phyloP scores from a whole-genome alignment of 345 rosid genomes.

The Hypericum perforatum region DNA sequence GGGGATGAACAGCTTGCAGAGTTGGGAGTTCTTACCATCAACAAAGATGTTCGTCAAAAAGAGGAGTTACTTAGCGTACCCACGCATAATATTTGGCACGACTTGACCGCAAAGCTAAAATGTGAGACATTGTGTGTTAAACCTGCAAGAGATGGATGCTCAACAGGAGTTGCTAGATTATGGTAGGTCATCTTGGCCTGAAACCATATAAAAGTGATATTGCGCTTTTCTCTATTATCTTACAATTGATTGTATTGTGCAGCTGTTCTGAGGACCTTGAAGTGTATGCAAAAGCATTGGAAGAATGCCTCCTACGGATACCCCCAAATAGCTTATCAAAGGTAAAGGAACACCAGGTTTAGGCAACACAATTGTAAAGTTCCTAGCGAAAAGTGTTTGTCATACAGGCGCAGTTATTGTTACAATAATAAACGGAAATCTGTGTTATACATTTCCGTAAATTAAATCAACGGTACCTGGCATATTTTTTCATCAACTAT shows the following conservation, averaged over 20 bases:
- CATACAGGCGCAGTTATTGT: no score
- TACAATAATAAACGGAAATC: no score
- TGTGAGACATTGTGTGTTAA: slow-evolving; percentile 76
- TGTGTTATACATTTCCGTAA: no score
- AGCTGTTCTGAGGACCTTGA: slow-evolving; percentile 68
- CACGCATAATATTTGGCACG: slow-evolving; percentile 43
- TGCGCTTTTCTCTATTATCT: no score
- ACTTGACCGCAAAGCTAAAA: slow-evolving; percentile 52
- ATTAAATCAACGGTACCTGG: no score
- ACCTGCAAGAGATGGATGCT: slow-evolving; percentile 96
- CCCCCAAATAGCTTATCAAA: slow-evolving; percentile 79
- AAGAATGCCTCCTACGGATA: slow-evolving; percentile 55
- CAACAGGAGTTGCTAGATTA: slow-evolving; percentile 94
- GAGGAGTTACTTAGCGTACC: slow-evolving; percentile 47
- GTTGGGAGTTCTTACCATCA: slow-evolving; percentile 76
- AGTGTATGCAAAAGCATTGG: slow-evolving; percentile 62
- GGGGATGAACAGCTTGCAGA: slow-evolving; percentile 48
- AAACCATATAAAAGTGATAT: no score
- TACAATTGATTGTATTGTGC: slow-evolving; percentile 11
- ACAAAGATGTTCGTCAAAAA: slow-evolving; percentile 57
- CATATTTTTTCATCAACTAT: no score
- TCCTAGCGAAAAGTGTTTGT: no score
- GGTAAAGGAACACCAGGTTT: slow-evolving; percentile 25
- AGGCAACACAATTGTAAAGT: neutral
- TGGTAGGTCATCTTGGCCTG: slow-evolving; percentile 32